Conservation (phyloP, 495 filamentous ascomycete genomes). For the Talaromyces adpressus region DNA sequence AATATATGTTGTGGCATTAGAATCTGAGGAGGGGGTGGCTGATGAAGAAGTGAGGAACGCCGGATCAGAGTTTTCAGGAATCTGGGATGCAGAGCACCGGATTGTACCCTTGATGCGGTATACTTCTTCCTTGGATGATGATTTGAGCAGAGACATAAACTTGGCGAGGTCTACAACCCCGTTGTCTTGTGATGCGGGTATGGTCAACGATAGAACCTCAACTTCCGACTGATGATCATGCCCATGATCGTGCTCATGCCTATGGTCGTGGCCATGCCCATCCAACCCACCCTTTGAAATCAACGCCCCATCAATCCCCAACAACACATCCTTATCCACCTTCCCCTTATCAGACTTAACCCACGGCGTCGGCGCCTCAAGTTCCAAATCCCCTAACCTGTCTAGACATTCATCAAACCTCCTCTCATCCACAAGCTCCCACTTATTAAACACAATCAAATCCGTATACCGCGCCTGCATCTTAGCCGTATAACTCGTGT, state of each 20-base stretch:
- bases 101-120: constrained; percentile 93
- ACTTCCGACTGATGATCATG: constrained; percentile 74
- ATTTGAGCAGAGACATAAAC: constrained; percentile 57
- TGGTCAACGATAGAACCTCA: constrained; percentile 72
- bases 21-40: constrained; percentile 13
- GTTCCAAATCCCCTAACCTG: constrained; percentile 76
- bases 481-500: constrained; percentile 82
- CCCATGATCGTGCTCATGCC: constrained; percentile 12
- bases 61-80: constrained; percentile 49
- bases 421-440: constrained; percentile 68
- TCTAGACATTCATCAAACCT: constrained; percentile 77
- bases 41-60: constrained; percentile 14
- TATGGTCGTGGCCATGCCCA: constrained; percentile 10
- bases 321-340: constrained; percentile 68
- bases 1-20: constrained; percentile 50
- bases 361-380: constrained; percentile 61
- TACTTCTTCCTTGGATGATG: constrained; percentile 80
- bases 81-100: constrained; percentile 39
- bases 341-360: constrained; percentile 73
- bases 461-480: constrained; percentile 87
- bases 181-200: constrained; percentile 14
- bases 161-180: constrained; percentile 53
- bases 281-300: constrained; percentile 45
- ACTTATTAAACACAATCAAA: constrained; percentile 92
- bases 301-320: constrained; percentile 80